Base-by-base conservation (phyloP, 2,329 filamentous ascomycete genomes). In the Fusarium camptoceras region DNA sequence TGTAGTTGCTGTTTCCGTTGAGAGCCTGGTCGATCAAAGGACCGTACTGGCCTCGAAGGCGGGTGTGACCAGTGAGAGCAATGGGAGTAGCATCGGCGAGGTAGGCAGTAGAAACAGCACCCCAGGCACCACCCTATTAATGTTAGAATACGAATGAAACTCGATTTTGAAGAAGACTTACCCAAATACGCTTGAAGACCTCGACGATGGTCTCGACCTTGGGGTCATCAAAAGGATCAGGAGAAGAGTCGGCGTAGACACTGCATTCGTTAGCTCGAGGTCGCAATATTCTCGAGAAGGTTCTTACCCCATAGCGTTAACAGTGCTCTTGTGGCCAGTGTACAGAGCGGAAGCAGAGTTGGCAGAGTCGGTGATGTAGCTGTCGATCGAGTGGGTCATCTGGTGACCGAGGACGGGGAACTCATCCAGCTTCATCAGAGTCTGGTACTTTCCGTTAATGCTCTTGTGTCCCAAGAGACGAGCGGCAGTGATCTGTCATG, bases 401-500 rank as follows among this genome's bases (percentile, higher is more conserved):
- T 95, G 93, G 79, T 97, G 93, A 22, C 93, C 93, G 14, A 95
- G 78, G n/a, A 94, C 87, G 5, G 93, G 93, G 81, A 96, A 96
- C 76, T 94, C 86, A 82, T 97, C 93, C 83, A 97, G 85, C 76
- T 89, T 86, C 86, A 97, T 87, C 59, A 85, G 86, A 60, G 87
- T 89, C 83, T 93, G 90, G 79, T 95, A 97, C 79, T 92, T 92
- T 73, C 93, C 93, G 76, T 97, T 96, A 84, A 95, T 86, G 72
- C 87, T 91, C 83, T 93, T 91, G 84, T 97, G 93, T 20, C 86
- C 93, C 58, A 97, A 89, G 59, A 96, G 84, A 71, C 93, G 91
- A 56, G 93, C 93, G 43, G 93, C 93, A 39, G 90, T 92, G 76
- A 92, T 92, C 81, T 83, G 16, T 24, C 1, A 8, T 25, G 16